phyloP scores from a whole-genome alignment of 2,329 filamentous ascomycete genomes.

The Paraphaeosphaeria minitans region DNA sequence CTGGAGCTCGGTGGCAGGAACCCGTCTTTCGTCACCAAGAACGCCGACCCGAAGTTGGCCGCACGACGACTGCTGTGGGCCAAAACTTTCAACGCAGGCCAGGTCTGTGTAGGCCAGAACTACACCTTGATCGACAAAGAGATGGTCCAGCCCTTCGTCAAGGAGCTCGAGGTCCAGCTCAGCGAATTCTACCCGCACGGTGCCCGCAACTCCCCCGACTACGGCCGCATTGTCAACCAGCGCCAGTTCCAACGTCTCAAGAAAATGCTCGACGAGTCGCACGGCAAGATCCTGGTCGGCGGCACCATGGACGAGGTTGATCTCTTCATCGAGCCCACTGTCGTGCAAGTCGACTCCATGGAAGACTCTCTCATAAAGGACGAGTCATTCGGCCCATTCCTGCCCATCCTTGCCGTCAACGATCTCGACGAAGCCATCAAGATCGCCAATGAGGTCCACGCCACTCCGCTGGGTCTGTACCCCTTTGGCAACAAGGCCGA shows the following conservation, averaged over 20 bases:
- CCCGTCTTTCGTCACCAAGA: constrained; percentile 87
- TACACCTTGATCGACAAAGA: constrained; percentile 83
- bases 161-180: constrained; percentile 72
- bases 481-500: constrained; percentile 83
- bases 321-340: constrained; percentile 87
- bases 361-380: constrained; percentile 79
- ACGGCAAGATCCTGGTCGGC: constrained; percentile 85
- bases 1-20: constrained; percentile 92
- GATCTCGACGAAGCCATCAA: constrained; percentile 84
- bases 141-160: constrained; percentile 72
- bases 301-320: constrained; percentile 80
- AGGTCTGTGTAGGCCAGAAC: constrained; percentile 92
- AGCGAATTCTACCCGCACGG: constrained; percentile 85
- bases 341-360: constrained; percentile 78
- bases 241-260: constrained; percentile 82
- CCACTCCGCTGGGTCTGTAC: constrained; percentile 83
- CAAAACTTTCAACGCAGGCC: constrained; percentile 84
- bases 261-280: constrained; percentile 83
- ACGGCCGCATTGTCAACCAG: constrained; percentile 78
- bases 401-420: constrained; percentile 78
- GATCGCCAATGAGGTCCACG: constrained; percentile 78
- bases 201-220: constrained; percentile 76
- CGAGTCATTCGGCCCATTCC: constrained; percentile 93
- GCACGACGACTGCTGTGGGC: constrained; percentile 87
- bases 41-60: constrained; percentile 78